phyloP scores from a whole-genome alignment of 1,284 basidiomycete species.

The Puccinia hordei region DNA sequence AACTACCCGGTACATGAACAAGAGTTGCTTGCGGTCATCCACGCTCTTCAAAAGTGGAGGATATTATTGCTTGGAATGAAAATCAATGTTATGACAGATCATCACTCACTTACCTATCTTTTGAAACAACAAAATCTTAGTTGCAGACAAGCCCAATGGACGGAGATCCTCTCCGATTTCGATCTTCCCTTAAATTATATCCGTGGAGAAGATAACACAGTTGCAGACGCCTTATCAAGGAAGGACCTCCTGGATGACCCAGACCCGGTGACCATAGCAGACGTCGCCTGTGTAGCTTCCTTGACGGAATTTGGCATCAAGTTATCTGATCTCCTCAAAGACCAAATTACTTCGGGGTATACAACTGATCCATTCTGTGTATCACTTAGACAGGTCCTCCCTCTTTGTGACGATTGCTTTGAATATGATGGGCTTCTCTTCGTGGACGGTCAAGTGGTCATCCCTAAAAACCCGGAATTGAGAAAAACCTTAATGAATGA shows the following conservation, averaged over 20 bases:
- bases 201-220: neutral
- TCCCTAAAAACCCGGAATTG: neutral
- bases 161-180: too few species aligned
- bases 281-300: neutral
- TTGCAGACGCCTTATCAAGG: too few species aligned
- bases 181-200: neutral
- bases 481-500: too few species aligned
- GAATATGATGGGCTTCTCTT: neutral
- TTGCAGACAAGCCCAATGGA: too few species aligned
- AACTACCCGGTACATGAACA: too few species aligned
- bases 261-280: too few species aligned
- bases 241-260: too few species aligned
- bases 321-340: too few species aligned
- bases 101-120: too few species aligned
- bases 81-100: too few species aligned
- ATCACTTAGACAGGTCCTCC: neutral
- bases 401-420: neutral
- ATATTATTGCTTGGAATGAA: neutral
- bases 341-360: neutral
- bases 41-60: neutral
- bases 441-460: neutral
- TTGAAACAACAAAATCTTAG: too few species aligned
- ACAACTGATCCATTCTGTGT: neutral
- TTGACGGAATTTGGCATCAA: too few species aligned
- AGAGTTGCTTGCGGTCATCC: neutral